phyloP scores from a whole-genome alignment of 352 stramenopile species.

The Phytophthora pinifolia region DNA sequence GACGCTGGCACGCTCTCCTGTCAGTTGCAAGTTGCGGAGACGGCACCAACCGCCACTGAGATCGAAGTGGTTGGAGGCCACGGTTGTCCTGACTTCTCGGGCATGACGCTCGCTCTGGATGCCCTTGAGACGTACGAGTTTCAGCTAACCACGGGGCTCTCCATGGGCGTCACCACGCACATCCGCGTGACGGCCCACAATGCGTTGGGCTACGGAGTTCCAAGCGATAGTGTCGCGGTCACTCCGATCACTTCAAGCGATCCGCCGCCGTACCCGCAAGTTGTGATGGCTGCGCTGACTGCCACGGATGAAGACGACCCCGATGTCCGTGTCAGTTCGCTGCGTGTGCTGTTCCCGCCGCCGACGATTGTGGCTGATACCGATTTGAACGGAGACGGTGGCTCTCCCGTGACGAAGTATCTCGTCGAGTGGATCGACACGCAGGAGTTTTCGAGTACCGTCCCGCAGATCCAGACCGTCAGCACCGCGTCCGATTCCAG shows the following conservation, averaged over 20 bases:
- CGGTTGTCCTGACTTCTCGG: slow-evolving; percentile 46
- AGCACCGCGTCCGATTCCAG: slow-evolving; percentile 37
- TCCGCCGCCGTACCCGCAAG: slow-evolving; percentile 75
- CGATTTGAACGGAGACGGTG: slow-evolving; percentile 86
- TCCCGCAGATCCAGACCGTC: slow-evolving; percentile 67
- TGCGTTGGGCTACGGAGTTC: slow-evolving; percentile 86
- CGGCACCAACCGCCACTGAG: slow-evolving; percentile 26
- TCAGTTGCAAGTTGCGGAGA: slow-evolving; percentile 40
- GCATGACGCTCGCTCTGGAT: slow-evolving; percentile 42
- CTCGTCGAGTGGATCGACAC: slow-evolving; percentile 92
- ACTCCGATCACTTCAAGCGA: slow-evolving; percentile 88
- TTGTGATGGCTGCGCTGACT: slow-evolving; percentile 51
- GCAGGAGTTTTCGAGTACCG: slow-evolving; percentile 67
- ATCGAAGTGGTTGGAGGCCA: slow-evolving; percentile 46
- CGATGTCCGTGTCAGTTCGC: slow-evolving; percentile 64
- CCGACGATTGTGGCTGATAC: slow-evolving; percentile 43
- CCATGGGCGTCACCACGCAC: slow-evolving; percentile 88
- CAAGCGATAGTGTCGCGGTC: slow-evolving; percentile 68
- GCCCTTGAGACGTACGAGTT: slow-evolving; percentile 68
- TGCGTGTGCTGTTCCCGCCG: slow-evolving; percentile 84
- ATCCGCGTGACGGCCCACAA: slow-evolving; percentile 92
- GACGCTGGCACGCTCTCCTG: slow-evolving; percentile 50
- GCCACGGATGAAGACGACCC: slow-evolving; percentile 43
- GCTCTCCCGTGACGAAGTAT: slow-evolving; percentile 85
- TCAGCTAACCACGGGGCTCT: slow-evolving; percentile 70